A percentile compares a stretch with the other conserved stretches of the same genome.
These are phyloP conservation scores for Barnettozyma populi DNA, from an alignment of 805 yeast species.

Conservation along the genomic window DNA sequence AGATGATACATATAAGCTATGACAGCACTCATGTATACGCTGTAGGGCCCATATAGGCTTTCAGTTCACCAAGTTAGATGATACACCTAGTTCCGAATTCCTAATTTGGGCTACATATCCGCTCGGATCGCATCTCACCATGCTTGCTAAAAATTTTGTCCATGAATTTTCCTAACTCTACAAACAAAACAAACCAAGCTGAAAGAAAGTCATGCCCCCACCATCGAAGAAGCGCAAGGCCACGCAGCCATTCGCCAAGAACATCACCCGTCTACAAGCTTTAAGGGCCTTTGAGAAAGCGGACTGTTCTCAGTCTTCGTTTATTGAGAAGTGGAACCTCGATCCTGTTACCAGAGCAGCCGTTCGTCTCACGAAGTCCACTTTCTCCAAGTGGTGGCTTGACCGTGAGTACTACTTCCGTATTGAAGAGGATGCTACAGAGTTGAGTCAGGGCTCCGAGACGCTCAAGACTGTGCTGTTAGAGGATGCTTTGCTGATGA, in stretches of 20 bases:
- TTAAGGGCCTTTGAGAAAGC: slow-evolving; percentile 2
- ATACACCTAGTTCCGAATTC: neutral
- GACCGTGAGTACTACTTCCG: slow-evolving; percentile 2
- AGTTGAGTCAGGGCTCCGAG: neutral
- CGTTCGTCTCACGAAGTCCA: neutral
- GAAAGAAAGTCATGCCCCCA: neutral
- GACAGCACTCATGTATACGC: too few relatives aligned
- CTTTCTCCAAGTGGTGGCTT: slow-evolving; percentile 3
- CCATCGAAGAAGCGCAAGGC: slow-evolving; percentile 1
- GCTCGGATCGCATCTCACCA: neutral
- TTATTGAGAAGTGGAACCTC: slow-evolving; percentile 1
- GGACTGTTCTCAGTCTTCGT: neutral
- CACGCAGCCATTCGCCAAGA: slow-evolving; percentile 1
- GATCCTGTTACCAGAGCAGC: slow-evolving; percentile 2
- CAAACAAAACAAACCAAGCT: neutral
- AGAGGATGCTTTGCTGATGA: slow-evolving; percentile 1
- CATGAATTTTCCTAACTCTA: neutral
- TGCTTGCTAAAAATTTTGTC: neutral
- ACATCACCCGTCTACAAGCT: slow-evolving; percentile 2
- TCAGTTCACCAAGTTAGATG: too few relatives aligned
- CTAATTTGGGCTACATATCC: neutral
- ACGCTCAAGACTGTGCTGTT: neutral
- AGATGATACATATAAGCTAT: too few relatives aligned
- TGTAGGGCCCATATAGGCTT: too few relatives aligned
- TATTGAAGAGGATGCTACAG: slow-evolving; percentile 2